Evolutionary conservation across 768 basidiomycete species (phyloP).

Genomic region (Lyophyllum semitale): DNA sequence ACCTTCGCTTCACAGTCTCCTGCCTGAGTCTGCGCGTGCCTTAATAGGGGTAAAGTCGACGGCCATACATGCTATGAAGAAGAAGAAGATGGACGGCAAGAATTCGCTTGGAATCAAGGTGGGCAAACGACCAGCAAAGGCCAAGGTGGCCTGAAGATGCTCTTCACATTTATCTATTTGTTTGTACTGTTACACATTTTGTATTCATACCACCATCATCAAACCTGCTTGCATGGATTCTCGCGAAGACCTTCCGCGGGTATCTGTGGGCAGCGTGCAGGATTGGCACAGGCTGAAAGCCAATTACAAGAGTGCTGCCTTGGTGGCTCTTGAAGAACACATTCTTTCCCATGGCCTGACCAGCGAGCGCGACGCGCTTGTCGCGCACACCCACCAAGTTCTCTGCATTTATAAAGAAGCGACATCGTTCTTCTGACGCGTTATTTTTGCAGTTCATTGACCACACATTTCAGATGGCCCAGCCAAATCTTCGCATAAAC

Average conservation of each 20-base stretch:
- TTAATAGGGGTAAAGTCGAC: conserved; percentile 53
- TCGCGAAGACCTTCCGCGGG: conserved; percentile 45
- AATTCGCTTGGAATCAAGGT: conserved; percentile 76
- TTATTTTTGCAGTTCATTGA: conserved; percentile 54
- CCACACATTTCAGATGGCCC: conserved; percentile 58
- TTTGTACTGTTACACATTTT: conserved; percentile 9
- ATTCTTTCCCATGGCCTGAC: conserved; percentile 39
- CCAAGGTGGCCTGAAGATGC: not conserved
- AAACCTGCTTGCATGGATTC: conserved; percentile 31
- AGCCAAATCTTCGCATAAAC: conserved; percentile 78
- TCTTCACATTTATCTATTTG: conserved; percentile 8
- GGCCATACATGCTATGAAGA: conserved; percentile 48
- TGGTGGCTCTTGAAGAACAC: conserved; percentile 47
- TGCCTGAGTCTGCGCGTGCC: conserved; percentile 67
- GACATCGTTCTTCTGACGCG: conserved; percentile 9
- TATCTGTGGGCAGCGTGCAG: conserved; percentile 64
- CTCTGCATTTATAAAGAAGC: conserved; percentile 1
- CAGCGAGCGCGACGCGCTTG: conserved; percentile 47
- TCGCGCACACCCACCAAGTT: conserved; percentile 56
- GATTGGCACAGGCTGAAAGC: conserved; percentile 67
- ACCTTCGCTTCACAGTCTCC: conserved; percentile 66
- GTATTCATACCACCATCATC: conserved; percentile 5
- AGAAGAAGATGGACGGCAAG: conserved; percentile 63
- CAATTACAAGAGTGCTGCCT: conserved; percentile 50
- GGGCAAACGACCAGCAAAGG: conserved; percentile 46